These are phyloP conservation scores for Curvularia lunata DNA, from an alignment of 2,329 filamentous ascomycete species.

Conservation along the genomic window DNA sequence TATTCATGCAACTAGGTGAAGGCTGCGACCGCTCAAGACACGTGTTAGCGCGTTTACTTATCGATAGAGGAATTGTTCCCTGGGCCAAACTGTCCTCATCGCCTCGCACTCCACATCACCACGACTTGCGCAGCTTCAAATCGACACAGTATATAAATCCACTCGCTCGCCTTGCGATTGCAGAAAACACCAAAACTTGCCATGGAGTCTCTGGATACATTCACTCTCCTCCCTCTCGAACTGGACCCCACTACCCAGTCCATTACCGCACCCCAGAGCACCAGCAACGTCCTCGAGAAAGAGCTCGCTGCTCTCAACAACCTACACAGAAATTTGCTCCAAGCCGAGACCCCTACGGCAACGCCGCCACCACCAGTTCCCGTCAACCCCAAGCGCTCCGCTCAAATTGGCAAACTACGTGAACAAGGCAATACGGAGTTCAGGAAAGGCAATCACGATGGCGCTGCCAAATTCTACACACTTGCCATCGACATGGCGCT, in stretches of 20 bases:
- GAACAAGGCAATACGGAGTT: conserved; percentile 84
- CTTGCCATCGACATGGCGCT: conserved; percentile 92
- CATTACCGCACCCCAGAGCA: conserved; percentile 59
- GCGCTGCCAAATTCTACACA: conserved; percentile 81
- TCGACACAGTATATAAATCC: not conserved
- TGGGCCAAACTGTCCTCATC: conserved; percentile 34
- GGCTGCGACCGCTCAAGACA: conserved; percentile 5
- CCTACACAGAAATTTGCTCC: conserved; percentile 76
- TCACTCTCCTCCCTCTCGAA: conserved; percentile 79
- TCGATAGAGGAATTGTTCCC: conserved; percentile 28
- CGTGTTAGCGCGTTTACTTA: conserved; percentile 23
- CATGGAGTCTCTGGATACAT: conserved; percentile 64
- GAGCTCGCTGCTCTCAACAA: conserved; percentile 75
- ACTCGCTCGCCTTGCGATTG: not conserved
- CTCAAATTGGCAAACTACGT: conserved; percentile 87
- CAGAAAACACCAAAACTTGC: not conserved
- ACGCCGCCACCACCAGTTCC: conserved; percentile 86
- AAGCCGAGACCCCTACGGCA: conserved; percentile 65
- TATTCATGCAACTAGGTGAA: not conserved
- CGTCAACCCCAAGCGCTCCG: conserved; percentile 89
- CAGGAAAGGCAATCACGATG: conserved; percentile 75
- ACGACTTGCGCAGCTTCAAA: conserved; percentile 7
- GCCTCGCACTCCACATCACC: conserved; percentile 3
- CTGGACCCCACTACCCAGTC: conserved; percentile 84
- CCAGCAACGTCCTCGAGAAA: conserved; percentile 44